Evolutionary conservation across 345 rosid genomes (phyloP), one percentile per base, ranked within the genome.

Genomic region (Salix koriyanagi): DNA sequence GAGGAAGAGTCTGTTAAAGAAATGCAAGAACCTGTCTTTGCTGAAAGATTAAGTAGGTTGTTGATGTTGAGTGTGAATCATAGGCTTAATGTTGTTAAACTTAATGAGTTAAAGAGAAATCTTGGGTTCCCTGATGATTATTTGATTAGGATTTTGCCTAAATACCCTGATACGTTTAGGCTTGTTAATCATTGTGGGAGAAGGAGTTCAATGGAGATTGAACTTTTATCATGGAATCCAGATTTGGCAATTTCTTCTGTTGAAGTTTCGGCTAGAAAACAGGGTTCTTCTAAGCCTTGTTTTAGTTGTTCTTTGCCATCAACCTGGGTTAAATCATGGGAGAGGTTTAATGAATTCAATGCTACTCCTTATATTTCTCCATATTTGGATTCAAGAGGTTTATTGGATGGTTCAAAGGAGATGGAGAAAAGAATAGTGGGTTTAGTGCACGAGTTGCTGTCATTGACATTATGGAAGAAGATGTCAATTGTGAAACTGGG

Each of bases 161-260:
- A 87, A 76, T 84, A 93, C 67, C 80, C 90, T 0, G 91, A 93
- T 71, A 77, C 75, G 67, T 93, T 95, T 81, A 82, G 88, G 28
- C 80, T 93, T 39, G 83, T 93, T 70, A 93, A 90, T 79, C 84
- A 88, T 50, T 73, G 86, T 74, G 95, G 96, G 54, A 95, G 96
- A 80, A 95, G 84, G 86, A 93, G 91, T 81, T 93, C 99, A 13
- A 89, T 90, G 99, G 96, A 93, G 86, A 92, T 95, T 41, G 97
- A 93, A 83, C 93, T 93, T 65, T 44, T 93, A 75, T 87, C 88
- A 1, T 93, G 96, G 97, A 82, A 87, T 28, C 87, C 90, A 25
- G 89, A 89, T 44, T 75, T 89, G 26, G 92, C 97, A 67, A 87
- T 91, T 75, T 93, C 98, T 19, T 84, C 91, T 0, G 78, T 93